phyloP scores from a whole-genome alignment of 768 basidiomycete species.

The Pleurotus salmoneostramineus region DNA sequence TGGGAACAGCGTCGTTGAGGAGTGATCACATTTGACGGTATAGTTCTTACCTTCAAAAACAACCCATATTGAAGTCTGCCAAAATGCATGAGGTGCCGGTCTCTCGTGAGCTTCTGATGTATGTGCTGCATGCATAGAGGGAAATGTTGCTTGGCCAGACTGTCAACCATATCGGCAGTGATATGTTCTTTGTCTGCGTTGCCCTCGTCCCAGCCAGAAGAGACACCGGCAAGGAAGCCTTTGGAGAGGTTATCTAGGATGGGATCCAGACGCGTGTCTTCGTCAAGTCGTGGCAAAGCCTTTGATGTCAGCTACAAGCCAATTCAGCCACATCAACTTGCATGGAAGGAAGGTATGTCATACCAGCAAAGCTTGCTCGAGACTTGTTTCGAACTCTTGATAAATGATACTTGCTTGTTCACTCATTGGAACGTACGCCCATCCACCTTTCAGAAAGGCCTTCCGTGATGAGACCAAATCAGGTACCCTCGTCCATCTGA shows the following conservation, averaged over 20 bases:
- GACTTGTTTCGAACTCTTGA: constrained; percentile 73
- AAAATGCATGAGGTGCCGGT: constrained; percentile 89
- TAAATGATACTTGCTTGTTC: constrained; percentile 84
- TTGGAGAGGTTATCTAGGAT: constrained; percentile 89
- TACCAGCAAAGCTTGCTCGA: constrained; percentile 79
- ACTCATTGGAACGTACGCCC: constrained; percentile 81
- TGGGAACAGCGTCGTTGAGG: constrained; percentile 20
- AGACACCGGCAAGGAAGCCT: constrained; percentile 89
- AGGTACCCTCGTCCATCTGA: constrained; percentile 94
- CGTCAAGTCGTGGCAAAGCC: constrained; percentile 86
- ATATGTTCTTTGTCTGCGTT: constrained; percentile 60
- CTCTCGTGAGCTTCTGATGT: constrained; percentile 72
- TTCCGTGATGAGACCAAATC: constrained; percentile 82
- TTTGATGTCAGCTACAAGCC: constrained; percentile 72
- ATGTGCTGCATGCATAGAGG: constrained; percentile 93
- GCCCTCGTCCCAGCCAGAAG: constrained; percentile 71
- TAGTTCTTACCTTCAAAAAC: constrained; percentile 78
- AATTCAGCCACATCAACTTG: neutral
- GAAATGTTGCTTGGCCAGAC: constrained; percentile 83
- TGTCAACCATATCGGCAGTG: constrained; percentile 93
- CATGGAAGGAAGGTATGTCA: constrained; percentile 9
- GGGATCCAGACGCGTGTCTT: constrained; percentile 87
- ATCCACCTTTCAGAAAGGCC: constrained; percentile 74
- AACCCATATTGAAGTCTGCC: constrained; percentile 88
- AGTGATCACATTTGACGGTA: no score